Conservation (phyloP, 192 early-diverging fungal species). For the Linderina pennispora region DNA sequence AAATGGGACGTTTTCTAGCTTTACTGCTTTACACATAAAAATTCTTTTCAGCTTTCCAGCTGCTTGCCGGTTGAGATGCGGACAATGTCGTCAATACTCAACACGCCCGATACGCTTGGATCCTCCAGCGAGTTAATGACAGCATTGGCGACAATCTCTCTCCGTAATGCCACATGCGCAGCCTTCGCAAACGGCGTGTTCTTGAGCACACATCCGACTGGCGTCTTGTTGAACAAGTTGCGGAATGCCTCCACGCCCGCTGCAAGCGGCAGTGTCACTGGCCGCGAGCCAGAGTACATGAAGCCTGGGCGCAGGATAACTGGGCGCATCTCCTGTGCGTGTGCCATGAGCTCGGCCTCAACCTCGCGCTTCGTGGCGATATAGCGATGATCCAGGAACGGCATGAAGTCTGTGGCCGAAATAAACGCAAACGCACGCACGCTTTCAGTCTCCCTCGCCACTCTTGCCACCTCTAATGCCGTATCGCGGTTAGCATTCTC, state of each 20-base stretch:
- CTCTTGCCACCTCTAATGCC: slow-evolving; percentile 53
- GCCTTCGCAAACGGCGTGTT: slow-evolving; percentile 35
- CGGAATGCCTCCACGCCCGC: slow-evolving; percentile 47
- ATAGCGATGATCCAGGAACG: slow-evolving; percentile 57
- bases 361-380: slow-evolving; percentile 72
- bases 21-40: too few species aligned
- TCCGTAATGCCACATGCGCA: slow-evolving; percentile 27
- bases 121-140: slow-evolving; percentile 26
- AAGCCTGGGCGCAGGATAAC: slow-evolving; percentile 57
- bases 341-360: slow-evolving; percentile 51
- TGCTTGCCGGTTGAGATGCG: slow-evolving; percentile 19
- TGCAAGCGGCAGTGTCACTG: slow-evolving; percentile 54
- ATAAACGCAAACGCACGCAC: slow-evolving; percentile 59
- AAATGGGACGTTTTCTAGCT: too few species aligned
- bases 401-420: slow-evolving; percentile 60
- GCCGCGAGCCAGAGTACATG: slow-evolving; percentile 56
- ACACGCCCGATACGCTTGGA: slow-evolving; percentile 17
- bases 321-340: slow-evolving; percentile 36
- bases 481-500: slow-evolving; percentile 67
- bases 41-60: too few species aligned
- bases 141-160: slow-evolving; percentile 38
- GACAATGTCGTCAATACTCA: slow-evolving; percentile 33
- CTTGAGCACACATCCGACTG: slow-evolving; percentile 25
- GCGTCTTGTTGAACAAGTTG: slow-evolving; percentile 19
- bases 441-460: slow-evolving; percentile 39